A percentile compares a stretch with the other conserved stretches of the same genome.
phyloP scores from a whole-genome alignment of 2,329 filamentous ascomycete species.

The Epichloe gansuensis region DNA sequence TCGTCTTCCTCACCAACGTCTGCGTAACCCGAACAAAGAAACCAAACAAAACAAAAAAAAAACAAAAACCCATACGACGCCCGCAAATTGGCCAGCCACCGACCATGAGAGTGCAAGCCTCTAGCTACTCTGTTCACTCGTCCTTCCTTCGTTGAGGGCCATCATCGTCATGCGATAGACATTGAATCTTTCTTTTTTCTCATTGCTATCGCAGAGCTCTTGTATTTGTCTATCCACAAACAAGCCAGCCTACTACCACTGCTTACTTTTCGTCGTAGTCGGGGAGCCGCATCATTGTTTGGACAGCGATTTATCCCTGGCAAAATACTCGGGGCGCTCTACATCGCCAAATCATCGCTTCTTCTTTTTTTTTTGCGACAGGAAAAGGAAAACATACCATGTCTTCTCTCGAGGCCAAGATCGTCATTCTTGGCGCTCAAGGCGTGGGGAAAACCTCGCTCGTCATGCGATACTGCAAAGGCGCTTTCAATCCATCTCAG shows the following conservation, averaged over 20 bases:
- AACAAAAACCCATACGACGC: too few species aligned
- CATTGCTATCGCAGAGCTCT: background rate
- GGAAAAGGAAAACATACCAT: conserved; percentile 11
- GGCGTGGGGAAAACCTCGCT: conserved; percentile 70
- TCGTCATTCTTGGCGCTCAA: conserved; percentile 68
- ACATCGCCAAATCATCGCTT: background rate
- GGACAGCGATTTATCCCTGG: too few species aligned
- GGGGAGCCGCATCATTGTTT: background rate
- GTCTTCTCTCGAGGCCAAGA: conserved; percentile 65
- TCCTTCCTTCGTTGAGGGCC: conserved; percentile 3
- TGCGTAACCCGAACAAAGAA: too few species aligned
- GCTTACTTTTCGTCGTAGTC: background rate
- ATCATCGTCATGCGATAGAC: conserved; percentile 5
- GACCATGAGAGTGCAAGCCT: conserved; percentile 3
- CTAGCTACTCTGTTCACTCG: background rate
- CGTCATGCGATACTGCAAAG: conserved; percentile 64
- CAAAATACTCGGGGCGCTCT: too few species aligned
- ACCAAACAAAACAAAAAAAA: too few species aligned
- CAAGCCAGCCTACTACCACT: background rate
- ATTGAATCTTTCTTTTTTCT: background rate
- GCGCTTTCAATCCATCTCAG: conserved; percentile 52
- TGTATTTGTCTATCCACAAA: background rate
- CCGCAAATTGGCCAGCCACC: background rate
- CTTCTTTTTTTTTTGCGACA: too few species aligned
- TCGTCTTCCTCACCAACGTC: too few species aligned